Evolutionary conservation across 108 stramenopile genomes (phyloP).

Genomic region (Cyclotella distinguenda): DNA sequence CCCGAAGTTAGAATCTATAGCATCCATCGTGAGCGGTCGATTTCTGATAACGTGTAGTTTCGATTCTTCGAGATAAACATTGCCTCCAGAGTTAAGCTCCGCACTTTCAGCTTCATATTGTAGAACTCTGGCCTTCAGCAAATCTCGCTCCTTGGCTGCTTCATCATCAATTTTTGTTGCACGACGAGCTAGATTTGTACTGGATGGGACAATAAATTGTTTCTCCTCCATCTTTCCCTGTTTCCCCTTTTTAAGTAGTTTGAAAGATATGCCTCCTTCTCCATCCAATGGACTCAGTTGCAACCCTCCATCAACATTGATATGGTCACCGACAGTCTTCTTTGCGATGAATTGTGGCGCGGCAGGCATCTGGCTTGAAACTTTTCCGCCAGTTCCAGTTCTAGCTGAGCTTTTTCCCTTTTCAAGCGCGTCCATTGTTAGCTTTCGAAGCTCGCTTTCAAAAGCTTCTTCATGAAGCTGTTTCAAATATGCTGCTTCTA

Average conservation of each 20-base stretch:
- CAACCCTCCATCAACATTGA: conserved; percentile 22
- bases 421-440: conserved; percentile 87
- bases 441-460: conserved; percentile 78
- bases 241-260: conserved; percentile 88
- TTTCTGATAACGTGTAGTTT: conserved; percentile 84
- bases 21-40: conserved; percentile 75
- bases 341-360: conserved; percentile 75
- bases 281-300: conserved; percentile 52
- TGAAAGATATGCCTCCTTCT: conserved; percentile 77
- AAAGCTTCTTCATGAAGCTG: conserved; percentile 88
- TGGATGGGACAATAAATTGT: conserved; percentile 74
- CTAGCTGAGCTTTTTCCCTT: conserved; percentile 70
- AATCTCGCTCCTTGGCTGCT: conserved; percentile 81
- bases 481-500: conserved; percentile 73
- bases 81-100: conserved; percentile 64
- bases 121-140: conserved; percentile 79
- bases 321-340: conserved; percentile 48
- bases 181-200: conserved; percentile 76
- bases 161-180: conserved; percentile 85
- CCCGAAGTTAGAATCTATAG: conserved; percentile 83
- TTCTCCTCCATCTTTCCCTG: conserved; percentile 91
- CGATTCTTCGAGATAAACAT: conserved; percentile 84
- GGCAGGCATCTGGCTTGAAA: conserved; percentile 70
- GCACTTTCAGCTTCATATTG: conserved; percentile 87
- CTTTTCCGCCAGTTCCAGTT: conserved; percentile 60